Evolutionary conservation across 2,329 filamentous ascomycete genomes (phyloP), one percentile per base, ranked within the genome.

Genomic region (Teratosphaeriaceae sp.): DNA sequence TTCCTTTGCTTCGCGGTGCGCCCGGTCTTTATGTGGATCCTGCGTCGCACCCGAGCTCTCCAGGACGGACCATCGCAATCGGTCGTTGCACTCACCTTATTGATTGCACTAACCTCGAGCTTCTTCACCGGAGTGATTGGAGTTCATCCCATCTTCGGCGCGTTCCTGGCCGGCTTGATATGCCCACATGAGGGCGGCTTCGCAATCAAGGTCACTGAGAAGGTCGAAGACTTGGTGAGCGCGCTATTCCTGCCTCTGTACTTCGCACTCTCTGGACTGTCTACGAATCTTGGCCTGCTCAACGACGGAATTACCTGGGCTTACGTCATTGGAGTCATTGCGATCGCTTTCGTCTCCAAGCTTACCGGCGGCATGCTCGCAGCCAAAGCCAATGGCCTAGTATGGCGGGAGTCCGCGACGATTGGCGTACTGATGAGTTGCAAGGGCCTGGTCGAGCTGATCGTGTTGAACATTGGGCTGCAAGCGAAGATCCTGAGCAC

Each of bases 361-460:
- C 84, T 97, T 40, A 70, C 82, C 11, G 90, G 89, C 31, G 88
- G 87, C 15, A 82, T 87, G 0, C 45, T 94, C 1, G 88, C 89
- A 6, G 88, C 90, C 1, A 78, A 80, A 26, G 59, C 79, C 2
- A 86, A 80, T 55, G 88, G 84, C 20, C 71, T 96, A 39, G 75
- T 94, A 1, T 97, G 90, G 90, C 78, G 89, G 46, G 90, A 97
- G 63, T 89, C 85, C 44, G 78, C 94, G 23, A 80, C 87, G 1
- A 92, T 97, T 52, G 90, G 90, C 12, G 80, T 83, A 13, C 67
- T 96, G 56, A 97, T 97, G 90, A 94, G 87, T 66, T 97, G 90
- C 65, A 97, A 97, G 65, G 90, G 90, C 56, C 73, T 97, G 8
- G 89, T 96, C 0, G 89, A 96, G 63, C 70, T 97, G 40, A 96